Percentiles rank a stretch among this genome's conserved stretches.
Evolutionary conservation across 306 rosid genomes (phyloP).

Genomic region (Corylus americana): DNA sequence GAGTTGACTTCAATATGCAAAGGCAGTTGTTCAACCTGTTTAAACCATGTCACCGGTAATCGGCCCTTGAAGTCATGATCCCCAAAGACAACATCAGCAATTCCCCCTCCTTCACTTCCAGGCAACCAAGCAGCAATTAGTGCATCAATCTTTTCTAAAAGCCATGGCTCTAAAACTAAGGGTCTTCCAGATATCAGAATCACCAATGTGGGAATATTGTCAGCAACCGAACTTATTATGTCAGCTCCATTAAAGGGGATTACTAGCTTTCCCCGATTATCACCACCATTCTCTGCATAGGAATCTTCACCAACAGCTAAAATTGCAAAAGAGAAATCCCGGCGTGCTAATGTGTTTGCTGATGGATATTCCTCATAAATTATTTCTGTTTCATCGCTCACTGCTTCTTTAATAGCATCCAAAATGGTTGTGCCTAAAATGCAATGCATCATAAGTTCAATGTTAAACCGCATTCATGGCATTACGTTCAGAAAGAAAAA

Average conservation of each 20-base stretch:
- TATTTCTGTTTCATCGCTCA: slow-evolving; percentile 62
- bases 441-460: slow-evolving; percentile 1
- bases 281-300: slow-evolving; percentile 71
- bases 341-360: slow-evolving; percentile 39
- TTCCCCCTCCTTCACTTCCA: slow-evolving; percentile 81
- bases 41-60: slow-evolving; percentile 83
- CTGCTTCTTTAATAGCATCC: slow-evolving; percentile 72
- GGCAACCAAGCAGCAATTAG: slow-evolving; percentile 95
- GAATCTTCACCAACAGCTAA: slow-evolving; percentile 82
- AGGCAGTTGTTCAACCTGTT: slow-evolving; percentile 49
- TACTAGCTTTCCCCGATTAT: slow-evolving; percentile 44
- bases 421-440: slow-evolving; percentile 72
- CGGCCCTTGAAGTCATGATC: slow-evolving; percentile 65
- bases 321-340: slow-evolving; percentile 66
- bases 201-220: slow-evolving; percentile 70
- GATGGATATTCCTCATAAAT: slow-evolving; percentile 60
- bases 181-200: slow-evolving; percentile 88
- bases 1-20: slow-evolving; percentile 30
- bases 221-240: slow-evolving; percentile 58
- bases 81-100: slow-evolving; percentile 78
- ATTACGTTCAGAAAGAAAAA: not conserved
- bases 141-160: slow-evolving; percentile 62
- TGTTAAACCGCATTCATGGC: slow-evolving; percentile 9
- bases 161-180: slow-evolving; percentile 56
- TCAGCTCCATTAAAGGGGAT: slow-evolving; percentile 60